phyloP scores from a whole-genome alignment of 2,329 filamentous ascomycete genomes.

The Penicillium occitanis region DNA sequence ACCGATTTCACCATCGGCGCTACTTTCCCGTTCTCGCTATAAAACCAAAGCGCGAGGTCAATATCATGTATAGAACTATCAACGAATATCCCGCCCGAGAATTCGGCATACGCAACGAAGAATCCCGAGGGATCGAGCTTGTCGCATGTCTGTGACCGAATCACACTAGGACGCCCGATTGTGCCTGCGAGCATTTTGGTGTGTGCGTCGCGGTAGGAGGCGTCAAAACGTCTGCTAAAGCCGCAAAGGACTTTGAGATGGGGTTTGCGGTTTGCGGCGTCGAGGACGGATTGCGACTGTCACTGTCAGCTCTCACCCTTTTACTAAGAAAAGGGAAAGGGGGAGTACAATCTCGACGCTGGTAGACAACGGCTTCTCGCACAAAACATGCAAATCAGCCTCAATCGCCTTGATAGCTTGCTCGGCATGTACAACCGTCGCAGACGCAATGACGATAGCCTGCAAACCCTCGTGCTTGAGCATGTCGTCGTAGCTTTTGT shows the following conservation, averaged over 20 bases:
- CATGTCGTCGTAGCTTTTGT: neutral
- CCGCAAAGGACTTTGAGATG: constrained; percentile 66
- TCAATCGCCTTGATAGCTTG: constrained; percentile 59
- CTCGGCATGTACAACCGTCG: constrained; percentile 39
- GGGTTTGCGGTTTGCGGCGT: constrained; percentile 56
- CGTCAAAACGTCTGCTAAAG: constrained; percentile 66
- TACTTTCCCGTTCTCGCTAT: constrained; percentile 51
- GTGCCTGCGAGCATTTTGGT: constrained; percentile 28
- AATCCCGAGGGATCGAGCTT: constrained; percentile 60
- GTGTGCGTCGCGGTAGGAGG: constrained; percentile 64
- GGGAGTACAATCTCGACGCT: constrained; percentile 46
- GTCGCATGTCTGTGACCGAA: neutral
- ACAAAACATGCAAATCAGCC: constrained; percentile 56
- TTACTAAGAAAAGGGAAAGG: constrained; percentile 34
- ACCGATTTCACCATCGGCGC: constrained; percentile 37
- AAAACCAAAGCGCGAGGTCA: constrained; percentile 64
- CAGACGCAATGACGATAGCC: neutral
- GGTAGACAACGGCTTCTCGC: constrained; percentile 57
- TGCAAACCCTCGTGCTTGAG: neutral
- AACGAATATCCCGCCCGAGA: constrained; percentile 67
- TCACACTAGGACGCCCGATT: neutral
- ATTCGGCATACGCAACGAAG: constrained; percentile 67
- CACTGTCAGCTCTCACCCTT: neutral
- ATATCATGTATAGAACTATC: constrained; percentile 72
- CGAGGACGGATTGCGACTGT: neutral